Percentiles rank a stretch among this genome's conserved stretches.
These are phyloP conservation scores for Musa acuminata DNA, from an alignment of 176 grass and related monocot genomes.

Conservation along the genomic window DNA sequence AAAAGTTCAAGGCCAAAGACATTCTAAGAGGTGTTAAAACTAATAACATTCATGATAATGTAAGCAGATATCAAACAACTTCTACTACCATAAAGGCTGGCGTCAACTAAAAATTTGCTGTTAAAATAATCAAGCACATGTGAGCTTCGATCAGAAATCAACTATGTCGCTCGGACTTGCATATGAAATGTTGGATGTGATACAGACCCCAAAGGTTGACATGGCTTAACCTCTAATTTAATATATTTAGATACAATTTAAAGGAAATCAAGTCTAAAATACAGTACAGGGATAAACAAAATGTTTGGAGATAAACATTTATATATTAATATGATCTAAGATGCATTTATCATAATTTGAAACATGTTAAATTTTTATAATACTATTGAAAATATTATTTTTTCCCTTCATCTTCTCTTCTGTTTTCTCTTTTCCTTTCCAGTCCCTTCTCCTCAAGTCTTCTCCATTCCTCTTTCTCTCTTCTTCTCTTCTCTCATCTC, in stretches of 20 bases:
- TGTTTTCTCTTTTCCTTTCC: neutral
- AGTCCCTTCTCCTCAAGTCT: neutral
- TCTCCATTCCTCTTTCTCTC: neutral
- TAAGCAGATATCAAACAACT: neutral
- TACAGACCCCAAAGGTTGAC: too few species aligned
- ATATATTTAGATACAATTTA: neutral
- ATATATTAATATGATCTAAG: neutral
- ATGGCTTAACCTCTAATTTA: too few species aligned
- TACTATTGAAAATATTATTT: neutral
- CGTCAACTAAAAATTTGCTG: too few species aligned
- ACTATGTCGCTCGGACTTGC: too few species aligned
- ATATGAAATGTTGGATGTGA: too few species aligned
- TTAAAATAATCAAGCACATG: too few species aligned
- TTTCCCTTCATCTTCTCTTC: neutral
- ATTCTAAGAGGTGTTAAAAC: conserved; percentile 11
- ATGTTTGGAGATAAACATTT: neutral
- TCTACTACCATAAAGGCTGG: too few species aligned
- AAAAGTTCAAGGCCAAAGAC: neutral
- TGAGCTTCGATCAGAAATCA: too few species aligned
- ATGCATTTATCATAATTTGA: neutral
- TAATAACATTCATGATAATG: neutral
- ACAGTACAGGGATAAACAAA: neutral
- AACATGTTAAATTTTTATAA: neutral
- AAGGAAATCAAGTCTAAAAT: neutral
- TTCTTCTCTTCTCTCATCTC: neutral